Base-by-base conservation (phyloP, 2,329 filamentous ascomycete genomes). In the Aureobasidium lini region DNA sequence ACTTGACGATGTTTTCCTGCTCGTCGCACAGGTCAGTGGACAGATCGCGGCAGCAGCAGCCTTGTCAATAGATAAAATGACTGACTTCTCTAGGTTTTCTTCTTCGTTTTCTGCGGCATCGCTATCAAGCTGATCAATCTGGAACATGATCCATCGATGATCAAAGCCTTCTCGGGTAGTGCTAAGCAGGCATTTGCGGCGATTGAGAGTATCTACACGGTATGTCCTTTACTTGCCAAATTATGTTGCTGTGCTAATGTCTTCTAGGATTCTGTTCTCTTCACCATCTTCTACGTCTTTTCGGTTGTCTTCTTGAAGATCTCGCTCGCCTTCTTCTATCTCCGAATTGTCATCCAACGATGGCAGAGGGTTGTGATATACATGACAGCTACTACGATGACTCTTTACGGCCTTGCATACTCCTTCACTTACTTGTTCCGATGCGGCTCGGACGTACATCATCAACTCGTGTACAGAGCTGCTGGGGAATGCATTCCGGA, bases 251-350 rank as follows among this genome's bases (percentile, higher is more conserved):
- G n/a, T 47, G 18, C 23, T 15, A 32, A 50, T 9, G 1, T 18
- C 31, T 2, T 11, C 9, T 16, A 44, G 43, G 18, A n/a, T 9
- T 28, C 52, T 15, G 52, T 47, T 6, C n/a, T 48, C 10, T 59
- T 59, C 44, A 71, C 76, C 58, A 64, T 65, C 6, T 68, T 72
- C 2, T 77, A 78, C 62, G 61, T 74, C 34, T 57, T 71, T 9
- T 69, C 73, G 0, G 71, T 75, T 62, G 70, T 75, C 60, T 62
- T 71, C 10, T 63, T 77, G 59, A 78, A 78, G 62, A 71, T 77
- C 29, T 76, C 76, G 1, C 64, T 78, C 8, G 74, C 70, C 10
- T 64, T 78, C 23, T 77, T 77, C 67, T 77, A 77, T 64, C 66
- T 74, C 3, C 73, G 76, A 3, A 73, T 77, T 40, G 67, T 76